Evolutionary conservation across 2,329 filamentous ascomycete species (phyloP), one percentile per base, ranked within the genome.

Genomic region (Diaporthe velutina): DNA sequence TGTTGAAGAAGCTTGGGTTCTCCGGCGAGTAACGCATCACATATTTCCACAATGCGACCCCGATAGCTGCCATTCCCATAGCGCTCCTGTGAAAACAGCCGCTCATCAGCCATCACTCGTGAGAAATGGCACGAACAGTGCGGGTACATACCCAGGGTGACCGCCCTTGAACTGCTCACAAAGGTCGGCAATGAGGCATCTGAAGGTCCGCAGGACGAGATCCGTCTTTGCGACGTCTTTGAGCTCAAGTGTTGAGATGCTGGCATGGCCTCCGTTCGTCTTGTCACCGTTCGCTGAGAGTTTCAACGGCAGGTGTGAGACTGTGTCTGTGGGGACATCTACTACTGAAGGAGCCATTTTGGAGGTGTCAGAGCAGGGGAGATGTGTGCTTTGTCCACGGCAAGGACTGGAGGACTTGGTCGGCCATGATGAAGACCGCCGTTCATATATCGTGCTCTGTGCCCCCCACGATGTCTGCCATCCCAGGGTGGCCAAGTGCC

Each of bases 91-190:
- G 6, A 5, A 13, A 12, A 22, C 8, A 60, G 28, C 19, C 28
- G 3, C 7, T 28, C 42, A 52, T 74, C 83, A 88, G 86, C 88
- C 88, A 28, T 19, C 4, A 28, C 2, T 52, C 25, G 2, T 13
- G n/a, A 3, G 9, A 33, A 40, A 7, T 19, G 7, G 35, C 22
- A 4, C 19, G 25, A 15, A 38, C 2, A 13, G 22, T 9, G 3
- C 48, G 17, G 38, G 4, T 5, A 74, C 86, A 78, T 84, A 92
- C 89, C 92, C 92, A 25, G 92, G 92, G 79, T 94, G 92, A 0
- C 92, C 92, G 48, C 91, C 91, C 76, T 90, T 90, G 82, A 93
- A 94, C 77, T 94, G 92, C 80, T 94, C 88, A 78, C 91, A 93
- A 4, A 94, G 83, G 80, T 94, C 92, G 58, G 92, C 91, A 74